These are phyloP conservation scores for Amanita pseudoporphyria DNA, from an alignment of 768 basidiomycete genomes.

Conservation along the genomic window DNA sequence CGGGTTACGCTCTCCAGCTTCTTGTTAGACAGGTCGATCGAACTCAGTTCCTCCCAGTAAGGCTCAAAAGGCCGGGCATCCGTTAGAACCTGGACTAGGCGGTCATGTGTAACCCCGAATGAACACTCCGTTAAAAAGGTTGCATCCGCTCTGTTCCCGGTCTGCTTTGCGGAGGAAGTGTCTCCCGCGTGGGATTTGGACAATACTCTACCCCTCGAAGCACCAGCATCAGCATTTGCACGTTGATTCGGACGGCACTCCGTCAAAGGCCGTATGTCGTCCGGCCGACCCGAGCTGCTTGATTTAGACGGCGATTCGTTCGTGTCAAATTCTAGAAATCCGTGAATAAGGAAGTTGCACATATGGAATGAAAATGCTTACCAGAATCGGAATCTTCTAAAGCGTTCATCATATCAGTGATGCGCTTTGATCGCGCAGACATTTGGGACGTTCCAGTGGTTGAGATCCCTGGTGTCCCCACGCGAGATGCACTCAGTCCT, in stretches of 20 bases:
- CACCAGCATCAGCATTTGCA: slow-evolving; percentile 14
- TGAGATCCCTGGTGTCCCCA: slow-evolving; percentile 28
- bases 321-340: slow-evolving; percentile 27
- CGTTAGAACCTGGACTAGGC: slow-evolving; percentile 85
- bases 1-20: slow-evolving; percentile 75
- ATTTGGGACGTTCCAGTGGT: slow-evolving; percentile 29
- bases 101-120: slow-evolving; percentile 89
- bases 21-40: slow-evolving; percentile 67
- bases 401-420: slow-evolving; percentile 70
- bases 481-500: slow-evolving; percentile 32
- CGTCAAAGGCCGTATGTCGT: slow-evolving; percentile 38
- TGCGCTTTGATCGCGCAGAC: slow-evolving; percentile 70
- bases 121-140: slow-evolving; percentile 92
- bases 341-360: slow-evolving; percentile 8
- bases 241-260: slow-evolving; percentile 27
- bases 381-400: slow-evolving; percentile 61
- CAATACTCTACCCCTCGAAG: slow-evolving; percentile 29
- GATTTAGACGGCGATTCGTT: slow-evolving; percentile 49
- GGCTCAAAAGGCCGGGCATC: slow-evolving; percentile 93
- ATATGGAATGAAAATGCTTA: slow-evolving; percentile 23
- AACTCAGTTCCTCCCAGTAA: slow-evolving; percentile 76
- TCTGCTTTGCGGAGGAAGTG: slow-evolving; percentile 20
- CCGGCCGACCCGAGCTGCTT: slow-evolving; percentile 33
- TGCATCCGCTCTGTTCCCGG: slow-evolving; percentile 26
- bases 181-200: slow-evolving; percentile 35